phyloP scores from a whole-genome alignment of 2,329 filamentous ascomycete genomes.

The Penicillium sp. region DNA sequence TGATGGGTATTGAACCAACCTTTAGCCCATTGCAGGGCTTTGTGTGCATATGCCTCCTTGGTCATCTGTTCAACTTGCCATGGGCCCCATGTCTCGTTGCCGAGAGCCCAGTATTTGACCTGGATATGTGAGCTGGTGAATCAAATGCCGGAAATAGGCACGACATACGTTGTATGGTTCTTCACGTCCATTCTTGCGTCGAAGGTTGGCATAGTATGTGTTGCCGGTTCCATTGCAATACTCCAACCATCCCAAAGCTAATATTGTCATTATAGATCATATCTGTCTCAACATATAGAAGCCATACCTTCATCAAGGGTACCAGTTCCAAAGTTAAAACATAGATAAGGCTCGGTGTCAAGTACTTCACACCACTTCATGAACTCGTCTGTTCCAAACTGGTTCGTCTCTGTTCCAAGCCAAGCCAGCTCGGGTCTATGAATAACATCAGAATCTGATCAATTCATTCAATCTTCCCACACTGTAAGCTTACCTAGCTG shows the following conservation, averaged over 20 bases:
- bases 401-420: conserved; percentile 73
- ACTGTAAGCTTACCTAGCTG: conserved; percentile 46
- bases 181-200: conserved; percentile 71
- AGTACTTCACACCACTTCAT: conserved; percentile 76
- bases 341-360: conserved; percentile 75
- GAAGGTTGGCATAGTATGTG: conserved; percentile 79
- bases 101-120: conserved; percentile 82
- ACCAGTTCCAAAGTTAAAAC: conserved; percentile 79
- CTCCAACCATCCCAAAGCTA: conserved; percentile 74
- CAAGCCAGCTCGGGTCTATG: conserved; percentile 74
- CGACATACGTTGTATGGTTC: conserved; percentile 68
- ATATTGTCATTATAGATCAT: not conserved
- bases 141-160: not conserved
- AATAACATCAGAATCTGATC: not conserved
- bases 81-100: conserved; percentile 68
- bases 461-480: not conserved
- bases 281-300: not conserved
- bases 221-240: conserved; percentile 80
- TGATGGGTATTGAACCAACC: conserved; percentile 26
- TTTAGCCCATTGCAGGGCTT: conserved; percentile 62
- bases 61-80: conserved; percentile 63
- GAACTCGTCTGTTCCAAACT: conserved; percentile 85
- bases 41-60: conserved; percentile 60
- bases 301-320: conserved; percentile 54
- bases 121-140: conserved; percentile 17